phyloP scores from a whole-genome alignment of 169 alveolate genomes.

The Plasmodium coatneyi region DNA sequence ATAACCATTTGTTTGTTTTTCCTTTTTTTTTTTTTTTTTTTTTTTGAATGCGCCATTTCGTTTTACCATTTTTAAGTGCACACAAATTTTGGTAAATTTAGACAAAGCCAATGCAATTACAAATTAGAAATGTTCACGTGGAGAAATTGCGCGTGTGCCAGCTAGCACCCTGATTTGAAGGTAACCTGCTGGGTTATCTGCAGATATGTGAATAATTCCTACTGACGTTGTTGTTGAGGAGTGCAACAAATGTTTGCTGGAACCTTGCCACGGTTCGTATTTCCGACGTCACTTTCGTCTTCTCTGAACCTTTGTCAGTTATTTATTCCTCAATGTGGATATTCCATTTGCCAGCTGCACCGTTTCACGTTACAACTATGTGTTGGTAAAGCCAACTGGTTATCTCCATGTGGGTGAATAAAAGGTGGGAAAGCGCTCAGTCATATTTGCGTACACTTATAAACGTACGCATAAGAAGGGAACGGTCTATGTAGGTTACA shows the following conservation, averaged over 20 bases:
- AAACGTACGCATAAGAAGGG: background rate
- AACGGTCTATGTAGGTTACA: background rate
- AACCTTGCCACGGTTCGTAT: no score
- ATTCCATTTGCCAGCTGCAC: background rate
- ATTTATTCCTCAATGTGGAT: background rate
- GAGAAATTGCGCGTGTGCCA: background rate
- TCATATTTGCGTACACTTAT: background rate
- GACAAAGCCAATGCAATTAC: background rate
- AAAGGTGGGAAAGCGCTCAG: background rate
- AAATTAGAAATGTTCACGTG: background rate
- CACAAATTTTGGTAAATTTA: background rate
- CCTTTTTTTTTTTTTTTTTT: conserved; percentile 2
- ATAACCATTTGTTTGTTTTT: conserved; percentile 16
- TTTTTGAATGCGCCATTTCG: background rate
- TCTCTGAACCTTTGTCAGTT: background rate
- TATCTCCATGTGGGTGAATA: background rate
- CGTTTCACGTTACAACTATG: background rate
- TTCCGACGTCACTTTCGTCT: background rate
- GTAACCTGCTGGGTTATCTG: background rate
- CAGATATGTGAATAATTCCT: background rate
- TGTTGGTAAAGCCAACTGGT: background rate
- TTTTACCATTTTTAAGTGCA: conserved; percentile 13
- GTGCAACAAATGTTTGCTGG: background rate
- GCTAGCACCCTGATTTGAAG: background rate
- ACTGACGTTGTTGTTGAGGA: background rate